Base-by-base conservation (phyloP, 2,329 filamentous ascomycete genomes). In the Claviceps cyperi region DNA sequence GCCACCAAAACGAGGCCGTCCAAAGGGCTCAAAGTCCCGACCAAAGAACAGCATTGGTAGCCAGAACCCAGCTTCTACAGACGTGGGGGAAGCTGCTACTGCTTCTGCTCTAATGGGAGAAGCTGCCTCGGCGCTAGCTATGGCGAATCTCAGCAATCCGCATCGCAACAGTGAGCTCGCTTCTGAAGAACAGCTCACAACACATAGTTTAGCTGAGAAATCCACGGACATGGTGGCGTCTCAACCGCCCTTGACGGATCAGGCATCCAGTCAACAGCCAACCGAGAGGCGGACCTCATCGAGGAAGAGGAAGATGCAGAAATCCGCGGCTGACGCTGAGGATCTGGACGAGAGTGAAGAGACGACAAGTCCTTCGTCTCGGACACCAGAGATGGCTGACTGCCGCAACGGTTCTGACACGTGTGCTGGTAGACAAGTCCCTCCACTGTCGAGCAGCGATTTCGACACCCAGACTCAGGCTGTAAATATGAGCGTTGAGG, bases 21-120 rank as follows among this genome's bases (percentile, higher is more conserved):
- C 74, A 1, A 76, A 71, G 50, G 71, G 71, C 0, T 71, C 71
- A 14, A 73, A 68, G 53, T 71, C 69, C 49, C 68, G 69, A 32
- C 59, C 62, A 15, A 71, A 64, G 50, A 54, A 61, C 7, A 54
- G 36, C 28, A 21, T 11, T 4, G 24, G 5, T 15, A 41, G 45
- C 22, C n/a, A 32, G 22, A 46, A 46, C 24, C 24, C 24, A 44
- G 24, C 32, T 24, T 22, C 45, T 28, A 22, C 39, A 24, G 14
- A 5, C n/a, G 6, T 8, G 14, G 28, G 4, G 4, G 28, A 44
- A 4, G 28, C n/a, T 32, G 8, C 11, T 8, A 7, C 49, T n/a
- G 39, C 40, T 22, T 19, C 39, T 13, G 6, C 37, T 39, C 46
- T 19, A 43, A 32, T 32, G 28, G 49, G 17, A 32, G 36, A 46